These are phyloP conservation scores for Leccinum ochraceum DNA, from an alignment of 768 basidiomycete species.

Conservation along the genomic window DNA sequence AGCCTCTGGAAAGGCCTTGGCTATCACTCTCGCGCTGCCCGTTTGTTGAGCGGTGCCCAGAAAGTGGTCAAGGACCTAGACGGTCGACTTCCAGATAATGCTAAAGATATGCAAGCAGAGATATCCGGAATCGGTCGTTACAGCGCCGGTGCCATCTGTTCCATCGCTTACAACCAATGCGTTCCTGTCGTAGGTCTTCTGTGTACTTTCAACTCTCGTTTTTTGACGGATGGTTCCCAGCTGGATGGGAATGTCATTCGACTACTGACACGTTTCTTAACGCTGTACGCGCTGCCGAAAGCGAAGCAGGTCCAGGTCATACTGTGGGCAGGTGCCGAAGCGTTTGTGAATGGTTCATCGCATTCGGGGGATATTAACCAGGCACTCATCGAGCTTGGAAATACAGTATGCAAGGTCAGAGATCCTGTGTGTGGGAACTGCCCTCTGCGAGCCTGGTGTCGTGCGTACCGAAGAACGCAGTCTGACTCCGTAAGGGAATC, in stretches of 20 bases:
- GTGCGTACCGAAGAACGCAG: too few relatives aligned
- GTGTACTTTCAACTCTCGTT: background rate
- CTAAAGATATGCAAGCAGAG: conserved; percentile 75
- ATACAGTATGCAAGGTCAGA: too few relatives aligned
- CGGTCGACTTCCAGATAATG: conserved; percentile 78
- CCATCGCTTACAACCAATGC: conserved; percentile 84
- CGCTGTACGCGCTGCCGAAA: conserved; percentile 81
- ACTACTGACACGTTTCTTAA: conserved; percentile 79
- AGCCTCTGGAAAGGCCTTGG: conserved; percentile 89
- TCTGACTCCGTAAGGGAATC: too few relatives aligned
- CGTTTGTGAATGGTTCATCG: conserved; percentile 51
- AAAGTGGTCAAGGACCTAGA: conserved; percentile 65
- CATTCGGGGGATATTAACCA: too few relatives aligned
- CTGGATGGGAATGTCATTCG: conserved; percentile 91
- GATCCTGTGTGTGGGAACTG: too few relatives aligned
- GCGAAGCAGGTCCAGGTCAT: conserved; percentile 74
- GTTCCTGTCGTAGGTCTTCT: conserved; percentile 73
- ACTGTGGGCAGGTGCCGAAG: conserved; percentile 78
- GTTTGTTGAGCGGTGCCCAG: conserved; percentile 81
- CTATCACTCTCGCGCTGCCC: conserved; percentile 85
- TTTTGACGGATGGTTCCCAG: conserved; percentile 38
- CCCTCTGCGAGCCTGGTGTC: too few relatives aligned
- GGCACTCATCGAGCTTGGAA: too few relatives aligned
- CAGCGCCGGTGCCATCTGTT: conserved; percentile 84
- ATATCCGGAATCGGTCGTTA: conserved; percentile 90